These are phyloP conservation scores for Narthecium ossifragum DNA, from an alignment of 106 monocot species.

Conservation along the genomic window DNA sequence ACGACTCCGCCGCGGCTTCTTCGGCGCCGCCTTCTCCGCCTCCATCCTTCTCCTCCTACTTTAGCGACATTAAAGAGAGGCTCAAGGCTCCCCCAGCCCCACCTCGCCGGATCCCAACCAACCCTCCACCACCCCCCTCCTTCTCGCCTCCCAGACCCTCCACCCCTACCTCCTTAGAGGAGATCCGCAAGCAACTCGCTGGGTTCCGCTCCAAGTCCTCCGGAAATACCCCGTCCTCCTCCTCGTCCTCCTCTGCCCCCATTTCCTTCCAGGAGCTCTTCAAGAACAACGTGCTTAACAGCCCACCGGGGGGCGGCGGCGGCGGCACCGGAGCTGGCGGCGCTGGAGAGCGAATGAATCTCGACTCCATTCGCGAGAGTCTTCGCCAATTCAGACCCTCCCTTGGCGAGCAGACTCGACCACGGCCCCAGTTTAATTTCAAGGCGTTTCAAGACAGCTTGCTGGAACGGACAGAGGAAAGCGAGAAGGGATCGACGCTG, in stretches of 20 bases:
- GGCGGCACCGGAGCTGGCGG: not conserved
- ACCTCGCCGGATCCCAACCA: conserved; percentile 38
- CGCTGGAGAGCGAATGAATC: not conserved
- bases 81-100: conserved; percentile 38
- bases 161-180: conserved; percentile 35
- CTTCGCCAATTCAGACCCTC: conserved; percentile 30
- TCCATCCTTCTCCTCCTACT: conserved; percentile 25
- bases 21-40: conserved; percentile 1
- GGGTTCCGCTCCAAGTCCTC: conserved; percentile 29
- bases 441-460: conserved; percentile 27
- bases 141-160: conserved; percentile 2
- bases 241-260: conserved; percentile 3
- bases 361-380: conserved; percentile 42
- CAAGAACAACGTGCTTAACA: conserved; percentile 31
- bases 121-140: conserved; percentile 28
- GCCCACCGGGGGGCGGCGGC: not conserved
- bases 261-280: conserved; percentile 55
- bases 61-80: conserved; percentile 64
- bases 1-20: not conserved
- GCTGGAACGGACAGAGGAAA: not conserved
- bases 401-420: not conserved
- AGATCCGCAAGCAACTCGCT: conserved; percentile 65
- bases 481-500: not conserved
- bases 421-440: conserved; percentile 3
- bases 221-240: conserved; percentile 2